Conservation (phyloP, 2,329 filamentous ascomycete species). For the Paraphaeosphaeria sporulosa region DNA sequence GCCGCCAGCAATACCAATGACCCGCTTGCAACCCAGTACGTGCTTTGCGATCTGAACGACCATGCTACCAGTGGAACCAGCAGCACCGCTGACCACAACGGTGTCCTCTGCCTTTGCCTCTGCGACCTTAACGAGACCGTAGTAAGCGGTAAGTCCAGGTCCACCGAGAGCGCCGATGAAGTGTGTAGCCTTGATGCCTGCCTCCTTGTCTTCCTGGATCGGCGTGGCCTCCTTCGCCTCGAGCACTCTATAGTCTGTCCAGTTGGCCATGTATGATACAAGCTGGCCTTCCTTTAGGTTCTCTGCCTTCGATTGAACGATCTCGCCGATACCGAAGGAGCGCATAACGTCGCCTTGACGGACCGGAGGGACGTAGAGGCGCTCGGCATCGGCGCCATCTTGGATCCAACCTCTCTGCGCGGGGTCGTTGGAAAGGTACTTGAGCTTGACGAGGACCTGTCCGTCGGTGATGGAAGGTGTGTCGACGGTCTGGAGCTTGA, state of each 20-base stretch:
- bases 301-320: conserved; percentile 65
- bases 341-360: conserved; percentile 65
- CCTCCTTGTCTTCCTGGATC: conserved; percentile 38
- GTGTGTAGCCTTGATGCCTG: conserved; percentile 52
- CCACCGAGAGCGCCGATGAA: conserved; percentile 57
- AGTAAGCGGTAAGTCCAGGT: conserved; percentile 75
- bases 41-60: conserved; percentile 66
- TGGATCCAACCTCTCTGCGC: conserved; percentile 62
- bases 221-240: conserved; percentile 42
- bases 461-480: conserved; percentile 47
- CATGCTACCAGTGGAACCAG: conserved; percentile 78
- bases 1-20: conserved; percentile 62
- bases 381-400: conserved; percentile 47
- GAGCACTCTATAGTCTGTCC: conserved; percentile 70
- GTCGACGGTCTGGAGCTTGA: conserved; percentile 46
- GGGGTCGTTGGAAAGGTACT: conserved; percentile 59
- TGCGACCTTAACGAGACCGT: conserved; percentile 73
- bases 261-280: conserved; percentile 63
- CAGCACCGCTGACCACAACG: conserved; percentile 79
- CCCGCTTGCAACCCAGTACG: conserved; percentile 55
- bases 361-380: conserved; percentile 58
- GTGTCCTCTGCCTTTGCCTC: conserved; percentile 71
- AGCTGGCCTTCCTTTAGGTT: conserved; percentile 64
- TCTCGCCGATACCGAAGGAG: conserved; percentile 65
- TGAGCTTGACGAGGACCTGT: conserved; percentile 56